phyloP scores from a whole-genome alignment of 371 early-diverging fungal species.

The Mortierella sp. region DNA sequence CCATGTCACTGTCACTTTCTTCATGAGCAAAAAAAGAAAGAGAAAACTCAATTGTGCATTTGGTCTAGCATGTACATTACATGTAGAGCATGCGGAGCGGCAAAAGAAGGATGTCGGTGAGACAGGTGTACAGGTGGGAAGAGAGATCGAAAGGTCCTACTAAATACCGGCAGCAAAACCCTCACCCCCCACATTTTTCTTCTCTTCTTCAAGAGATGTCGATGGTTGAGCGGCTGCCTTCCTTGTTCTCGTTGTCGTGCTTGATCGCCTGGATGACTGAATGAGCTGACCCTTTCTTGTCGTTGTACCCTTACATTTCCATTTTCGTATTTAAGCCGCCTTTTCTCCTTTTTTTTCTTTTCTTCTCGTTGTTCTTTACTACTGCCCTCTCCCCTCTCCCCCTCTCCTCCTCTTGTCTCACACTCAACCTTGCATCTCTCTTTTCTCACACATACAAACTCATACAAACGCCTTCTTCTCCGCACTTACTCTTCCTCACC shows the following conservation, averaged over 20 bases:
- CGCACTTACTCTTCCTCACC: neutral
- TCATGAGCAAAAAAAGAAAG: no score
- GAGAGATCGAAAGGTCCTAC: neutral
- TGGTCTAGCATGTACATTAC: neutral
- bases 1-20: neutral
- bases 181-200: neutral
- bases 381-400: neutral
- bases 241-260: neutral
- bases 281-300: neutral
- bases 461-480: neutral
- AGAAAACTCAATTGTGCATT: neutral
- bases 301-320: neutral
- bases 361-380: neutral
- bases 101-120: neutral
- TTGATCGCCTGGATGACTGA: neutral
- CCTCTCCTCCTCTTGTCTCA: neutral
- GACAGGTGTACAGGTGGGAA: neutral
- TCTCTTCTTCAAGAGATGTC: neutral
- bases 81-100: neutral
- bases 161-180: constrained; percentile 7
- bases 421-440: neutral
- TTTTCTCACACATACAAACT: neutral
- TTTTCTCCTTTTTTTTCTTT: neutral
- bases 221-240: neutral
- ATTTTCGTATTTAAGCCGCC: neutral